Evolutionary conservation across 2,329 filamentous ascomycete species (phyloP).

Genomic region (Cladosporium oxysporum): DNA sequence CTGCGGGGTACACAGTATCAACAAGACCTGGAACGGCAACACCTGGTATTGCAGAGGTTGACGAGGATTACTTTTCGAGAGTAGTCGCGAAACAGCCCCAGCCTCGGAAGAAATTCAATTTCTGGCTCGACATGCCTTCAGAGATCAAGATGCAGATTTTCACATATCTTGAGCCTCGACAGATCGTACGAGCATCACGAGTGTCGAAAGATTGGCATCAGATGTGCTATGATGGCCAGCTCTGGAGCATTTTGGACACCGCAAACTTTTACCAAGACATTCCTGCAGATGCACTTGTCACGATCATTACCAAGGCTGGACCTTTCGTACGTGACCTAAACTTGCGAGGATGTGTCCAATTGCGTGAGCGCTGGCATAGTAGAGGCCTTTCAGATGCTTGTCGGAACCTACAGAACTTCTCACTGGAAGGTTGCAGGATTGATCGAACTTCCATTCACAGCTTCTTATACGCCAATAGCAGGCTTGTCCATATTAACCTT

Average conservation of each 20-base stretch:
- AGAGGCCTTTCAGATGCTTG: constrained; percentile 81
- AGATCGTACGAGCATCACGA: constrained; percentile 75
- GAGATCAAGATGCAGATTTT: constrained; percentile 82
- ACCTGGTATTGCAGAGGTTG: constrained; percentile 38
- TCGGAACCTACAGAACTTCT: constrained; percentile 82
- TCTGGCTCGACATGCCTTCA: constrained; percentile 79
- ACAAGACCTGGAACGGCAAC: constrained; percentile 38
- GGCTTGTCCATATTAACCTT: constrained; percentile 81
- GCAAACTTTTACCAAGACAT: constrained; percentile 87
- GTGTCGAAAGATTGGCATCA: constrained; percentile 77
- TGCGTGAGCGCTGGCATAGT: constrained; percentile 76
- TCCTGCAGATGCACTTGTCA: constrained; percentile 77
- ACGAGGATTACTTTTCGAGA: constrained; percentile 51
- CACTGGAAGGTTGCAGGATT: constrained; percentile 85
- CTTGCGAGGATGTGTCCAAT: constrained; percentile 84
- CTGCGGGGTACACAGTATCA: constrained; percentile 56
- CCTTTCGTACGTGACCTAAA: constrained; percentile 92
- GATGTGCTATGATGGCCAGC: constrained; percentile 89
- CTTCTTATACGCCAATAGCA: constrained; percentile 74
- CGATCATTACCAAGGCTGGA: constrained; percentile 80
- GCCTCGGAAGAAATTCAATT: constrained; percentile 54
- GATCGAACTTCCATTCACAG: constrained; percentile 77
- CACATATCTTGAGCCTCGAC: constrained; percentile 72
- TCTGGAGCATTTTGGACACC: constrained; percentile 80
- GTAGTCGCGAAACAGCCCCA: constrained; percentile 30